Evolutionary conservation across 2,329 filamentous ascomycete species (phyloP), one percentile per base, ranked within the genome.

Genomic region (Pyrenochaeta sp.): DNA sequence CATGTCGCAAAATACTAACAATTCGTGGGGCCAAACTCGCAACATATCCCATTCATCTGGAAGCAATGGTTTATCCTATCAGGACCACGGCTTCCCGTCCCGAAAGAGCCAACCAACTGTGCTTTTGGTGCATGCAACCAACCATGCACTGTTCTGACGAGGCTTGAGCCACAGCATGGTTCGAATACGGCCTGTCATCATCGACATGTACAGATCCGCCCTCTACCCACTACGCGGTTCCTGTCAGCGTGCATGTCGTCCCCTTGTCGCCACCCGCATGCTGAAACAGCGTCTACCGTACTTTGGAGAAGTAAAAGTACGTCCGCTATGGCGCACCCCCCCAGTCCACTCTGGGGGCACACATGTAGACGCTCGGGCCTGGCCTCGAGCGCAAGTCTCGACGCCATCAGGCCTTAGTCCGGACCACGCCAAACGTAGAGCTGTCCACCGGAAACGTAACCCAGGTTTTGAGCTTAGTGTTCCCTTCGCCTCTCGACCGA

Each of bases 281-380:
- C 58, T 63, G 58, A 65, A 67, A 67, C 60, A 43, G 54, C 47
- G 53, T 61, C 58, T 53, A 62, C 60, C 43, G 28, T 35, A 44
- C 41, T 42, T 57, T n/a, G n/a, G 46, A 55, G 60, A 49, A 43
- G 37, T 50, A 44, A 20, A 45, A 55, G 40, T 56, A 51, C 52
- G 44, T 53, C 52, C 48, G 42, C 30, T 32, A 48, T 49, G 48
- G 55, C 54, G 51, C 51, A 46, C 39, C 28, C 41, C 26, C 41
- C 41, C 38, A 36, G 32, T 39, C 29, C 18, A 24, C 48, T 47
- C 38, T 41, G 51, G 53, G 53, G 35, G 35, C 41, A 35, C 47
- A 48, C 30, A 34, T 44, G 43, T 48, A 41, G 45, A 36, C 48
- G 48, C 55, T 52, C 44, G 53, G 51, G 43, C 35, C 47, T 35